Base-by-base conservation (phyloP, 129 eudicot genomes). In the Flaveria trinervia region DNA sequence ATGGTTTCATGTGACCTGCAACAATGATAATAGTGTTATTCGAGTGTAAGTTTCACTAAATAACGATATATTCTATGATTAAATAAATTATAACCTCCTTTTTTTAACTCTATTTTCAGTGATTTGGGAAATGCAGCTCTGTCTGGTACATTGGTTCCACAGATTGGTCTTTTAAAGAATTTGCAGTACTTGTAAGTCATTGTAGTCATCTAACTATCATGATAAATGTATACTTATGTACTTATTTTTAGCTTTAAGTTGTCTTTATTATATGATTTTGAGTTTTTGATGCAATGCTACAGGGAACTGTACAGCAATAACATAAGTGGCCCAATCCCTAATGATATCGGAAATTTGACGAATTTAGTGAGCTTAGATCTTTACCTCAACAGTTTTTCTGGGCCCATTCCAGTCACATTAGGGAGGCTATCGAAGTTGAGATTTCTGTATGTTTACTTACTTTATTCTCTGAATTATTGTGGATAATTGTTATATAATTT, bases 341-440 rank as follows among this genome's bases (percentile, higher is more conserved):
- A 71, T 71, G 98, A 92, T 71, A 80, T 92, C 76, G 98, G 98
- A 50, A 90, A 92, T 81, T 72, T 92, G 71, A 92, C 96, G 18
- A 90, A 90, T 69, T 78, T 92, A 84, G 96, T 92, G 80, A 92
- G 96, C 86, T 88, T 92, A 89, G 98, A 92, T 81, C 89, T 92
- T 70, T 92, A 90, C 85, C 83, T 90, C 83, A 92, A 92, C 88
- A 83, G 86, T 68, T 90, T 92, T 60, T 66, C 79, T 52, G 98
- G 98, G 52, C 92, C 94, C 62, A 92, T 92, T 68, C 98, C 98
- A 0, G 96, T 77, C 77, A 72, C 92, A 12, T 68, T 92, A 71
- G 98, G 98, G 77, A 93, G 84, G 75, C 84, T 90, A 16, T 82
- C 89, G 2, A 93, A 90, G 69, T 52, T 93, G 83, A 85, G 96